Evolutionary conservation across 352 stramenopile genomes (phyloP), one percentile per base, ranked within the genome.

Genomic region (Pythium pyrilobum): DNA sequence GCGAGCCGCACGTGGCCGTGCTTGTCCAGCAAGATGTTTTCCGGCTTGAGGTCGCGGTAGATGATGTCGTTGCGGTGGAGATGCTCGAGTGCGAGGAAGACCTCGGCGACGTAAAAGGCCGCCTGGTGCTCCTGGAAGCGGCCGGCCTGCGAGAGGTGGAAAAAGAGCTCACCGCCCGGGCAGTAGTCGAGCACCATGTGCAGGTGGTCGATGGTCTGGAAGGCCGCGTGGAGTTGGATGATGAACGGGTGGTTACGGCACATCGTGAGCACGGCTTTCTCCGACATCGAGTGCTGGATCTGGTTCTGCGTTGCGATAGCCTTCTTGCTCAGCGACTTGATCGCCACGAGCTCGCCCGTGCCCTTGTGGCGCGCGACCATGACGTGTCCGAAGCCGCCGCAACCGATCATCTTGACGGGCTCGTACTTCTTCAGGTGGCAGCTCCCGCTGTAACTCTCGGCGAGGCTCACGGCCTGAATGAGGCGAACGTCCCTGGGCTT

Each of bases 161-260:
- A 92, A 56, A 95, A 97, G 11, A 92, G 74, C 32, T 89, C 77
- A 10, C 81, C 76, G 43, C 81, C 81, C n/a, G 75, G 69, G 37
- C 77, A 89, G 32, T 88, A 92, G 49, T 91, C 81, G 1, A 89
- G 64, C 32, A 89, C 81, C 20, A 91, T 57, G 42, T 88, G 68
- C 18, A 92, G 54, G 42, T 86, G 72, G 42, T 92, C 64, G 52
- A 83, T 87, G 23, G 85, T 95, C 64, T 97, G 87, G 54, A 97
- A 96, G 18, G 84, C 79, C 18, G 73, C 80, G 49, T 95, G 83
- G 29, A 97, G 76, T 49, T 89, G 86, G 4, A 97, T 77, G 61
- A 97, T 96, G 69, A 96, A 97, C 31, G 89, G 89, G 56, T 97
- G 89, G 57, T 92, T 75, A 21, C 84, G 76, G 32, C 76, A 85